Base-by-base conservation (phyloP, 345 rosid species). In the Eucalyptus pumila region DNA sequence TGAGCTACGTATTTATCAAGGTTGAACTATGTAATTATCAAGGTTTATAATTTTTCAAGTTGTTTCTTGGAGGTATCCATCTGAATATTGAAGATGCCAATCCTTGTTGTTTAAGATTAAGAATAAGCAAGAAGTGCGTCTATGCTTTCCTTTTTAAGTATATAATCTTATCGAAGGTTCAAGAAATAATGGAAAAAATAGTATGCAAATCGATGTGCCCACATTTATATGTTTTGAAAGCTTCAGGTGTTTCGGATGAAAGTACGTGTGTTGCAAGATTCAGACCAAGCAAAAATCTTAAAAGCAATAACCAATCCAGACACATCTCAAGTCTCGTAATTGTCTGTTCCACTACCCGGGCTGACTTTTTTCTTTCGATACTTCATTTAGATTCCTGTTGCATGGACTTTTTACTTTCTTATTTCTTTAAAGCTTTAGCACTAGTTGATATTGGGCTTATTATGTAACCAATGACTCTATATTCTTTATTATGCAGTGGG, bases 401-500 rank as follows among this genome's bases (percentile, higher is more conserved):
- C 72, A 6, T 32, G 58, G 86, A 65, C 89, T 65, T 32, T 85
- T 90, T 49, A 26, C 45, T 80, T 54, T 87, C n/a, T 87, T 42
- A 15, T 60, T 60, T 69, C 40, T 85, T 30, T 14, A 37, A 24
- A 15, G 48, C 30, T 85, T 34, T 56, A 54, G 9, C 87, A 11
- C n/a, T 83, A 88, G 85, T n/a, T 69, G 87, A 76, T 44, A 40
- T 40, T 76, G 27, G 85, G 85, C 85, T 76, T 76, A 58, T 44
- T 62, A 87, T 26, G 80, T 69, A 14, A 87, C 62, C 48, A 81
- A 52, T 40, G 49, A 88, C 88, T 88, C 21, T 42, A 42, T 49
- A 85, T 51, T 24, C 34, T 88, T 86, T 83, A 9, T 91, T 91
- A 51, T 95, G 96, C 98, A 97, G 99, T 97, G 99, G 99, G 94